phyloP scores from a whole-genome alignment of 352 stramenopile genomes.

The Phytopythium chamaehyphon region DNA sequence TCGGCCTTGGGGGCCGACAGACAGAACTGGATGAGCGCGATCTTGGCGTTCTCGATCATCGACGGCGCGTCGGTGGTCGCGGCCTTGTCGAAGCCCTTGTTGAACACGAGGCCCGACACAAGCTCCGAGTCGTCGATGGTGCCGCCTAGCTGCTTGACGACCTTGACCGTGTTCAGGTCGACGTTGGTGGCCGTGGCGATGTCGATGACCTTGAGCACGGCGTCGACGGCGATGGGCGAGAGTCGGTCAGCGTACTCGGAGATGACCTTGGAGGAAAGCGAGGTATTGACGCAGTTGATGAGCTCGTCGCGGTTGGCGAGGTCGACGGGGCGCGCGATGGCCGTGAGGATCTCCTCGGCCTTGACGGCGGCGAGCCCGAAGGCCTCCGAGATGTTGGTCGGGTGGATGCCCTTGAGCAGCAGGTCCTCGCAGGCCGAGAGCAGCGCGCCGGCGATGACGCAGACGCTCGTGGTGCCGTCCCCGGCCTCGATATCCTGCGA shows the following conservation, averaged over 20 bases:
- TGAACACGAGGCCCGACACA: slow-evolving; percentile 97
- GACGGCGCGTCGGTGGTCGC: slow-evolving; percentile 40
- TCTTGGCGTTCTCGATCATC: slow-evolving; percentile 98
- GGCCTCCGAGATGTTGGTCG: slow-evolving; percentile 96
- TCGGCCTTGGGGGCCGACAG: slow-evolving; percentile 99
- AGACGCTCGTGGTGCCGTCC: slow-evolving; percentile 97
- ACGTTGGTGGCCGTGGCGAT: slow-evolving; percentile 92
- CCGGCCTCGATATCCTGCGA: slow-evolving; percentile 99
- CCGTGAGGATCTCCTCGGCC: slow-evolving; percentile 86
- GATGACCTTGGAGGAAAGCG: slow-evolving; percentile 97
- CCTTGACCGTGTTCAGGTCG: slow-evolving; percentile 97
- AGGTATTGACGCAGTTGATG: slow-evolving; percentile 98
- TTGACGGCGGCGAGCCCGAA: slow-evolving; percentile 93
- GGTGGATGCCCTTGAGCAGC: slow-evolving; percentile 96
- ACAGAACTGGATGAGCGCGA: slow-evolving; percentile 99
- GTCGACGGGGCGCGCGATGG: slow-evolving; percentile 91
- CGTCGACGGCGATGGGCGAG: slow-evolving; percentile 98
- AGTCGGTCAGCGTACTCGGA: slow-evolving; percentile 97
- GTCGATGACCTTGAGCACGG: slow-evolving; percentile 97
- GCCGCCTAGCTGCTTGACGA: slow-evolving; percentile 98
- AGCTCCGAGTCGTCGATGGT: slow-evolving; percentile 99
- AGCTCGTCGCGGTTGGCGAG: slow-evolving; percentile 93
- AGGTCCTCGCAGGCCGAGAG: slow-evolving; percentile 94
- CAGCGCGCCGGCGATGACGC: slow-evolving; percentile 98
- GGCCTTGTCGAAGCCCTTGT: slow-evolving; percentile 91